Base-by-base conservation (phyloP, 2,329 filamentous ascomycete genomes). In the Simplicillium aogashimaense region DNA sequence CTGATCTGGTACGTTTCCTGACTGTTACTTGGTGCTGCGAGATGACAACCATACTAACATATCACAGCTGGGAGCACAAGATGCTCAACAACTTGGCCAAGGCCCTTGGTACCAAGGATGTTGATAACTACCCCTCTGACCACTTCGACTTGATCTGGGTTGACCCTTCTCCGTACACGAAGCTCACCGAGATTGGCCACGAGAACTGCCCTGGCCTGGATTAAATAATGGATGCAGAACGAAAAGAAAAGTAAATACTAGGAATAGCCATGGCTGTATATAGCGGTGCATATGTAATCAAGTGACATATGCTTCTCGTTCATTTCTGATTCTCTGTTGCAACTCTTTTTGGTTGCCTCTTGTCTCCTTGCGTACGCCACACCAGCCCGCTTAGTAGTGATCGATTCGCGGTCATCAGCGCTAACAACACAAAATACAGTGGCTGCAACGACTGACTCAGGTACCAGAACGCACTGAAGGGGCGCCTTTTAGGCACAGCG, bases 101-200 rank as follows among this genome's bases (percentile, higher is more conserved):
- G 45, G 57, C 60, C 13, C 52, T 81, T 14, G 77, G 76, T 1
- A 70, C 66, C 40, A 51, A 64, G 7, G 49, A 72, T 47, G 64
- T 69, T 1, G 66, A 67, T 1, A 51, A 55, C 5, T 80, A 79
- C 50, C 72, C 72, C 0, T 58, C 63, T 44, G 62, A 68, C 42
- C 54, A 60, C 2, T 80, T 61, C 38, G 61, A 79, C 47, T 47
- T 76, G 13, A 78, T 79, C 45, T 79, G 75, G 76, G 74, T 68
- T 0, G 64, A 72, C 46, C 70, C 72, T 3, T 58, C 59, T 2
- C 63, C 67, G 4, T 79, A 77, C 50, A 55, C 47, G 2, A 45
- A 54, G 13, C 67, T 79, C 37, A 66, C 64, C 0, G 49, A 55
- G 0, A 53, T 60, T 18, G 67, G 64, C 0, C 70, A 66, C 6